These are phyloP conservation scores for Pulveroboletus ravenelii DNA, from an alignment of 768 basidiomycete species.

Conservation along the genomic window DNA sequence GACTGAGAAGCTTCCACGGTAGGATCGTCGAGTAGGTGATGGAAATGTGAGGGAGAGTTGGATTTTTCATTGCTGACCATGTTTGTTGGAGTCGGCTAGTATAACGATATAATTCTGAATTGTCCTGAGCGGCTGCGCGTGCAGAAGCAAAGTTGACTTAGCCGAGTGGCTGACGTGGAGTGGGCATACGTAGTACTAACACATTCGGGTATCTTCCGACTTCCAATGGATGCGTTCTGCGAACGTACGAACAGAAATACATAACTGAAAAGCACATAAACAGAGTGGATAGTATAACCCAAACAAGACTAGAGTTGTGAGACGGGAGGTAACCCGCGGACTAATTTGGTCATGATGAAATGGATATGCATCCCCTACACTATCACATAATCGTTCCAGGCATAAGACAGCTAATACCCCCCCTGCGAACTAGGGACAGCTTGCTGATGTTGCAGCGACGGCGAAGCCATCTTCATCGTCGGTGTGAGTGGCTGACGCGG, in stretches of 20 bases:
- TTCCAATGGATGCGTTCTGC: conserved; percentile 18
- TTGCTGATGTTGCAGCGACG: conserved; percentile 53
- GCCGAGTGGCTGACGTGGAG: background rate
- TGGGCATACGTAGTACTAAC: background rate
- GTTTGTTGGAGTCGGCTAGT: conserved; percentile 23
- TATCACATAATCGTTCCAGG: conserved; percentile 9
- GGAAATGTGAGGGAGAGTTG: background rate
- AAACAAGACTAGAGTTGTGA: conserved; percentile 26
- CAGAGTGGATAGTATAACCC: conserved; percentile 33
- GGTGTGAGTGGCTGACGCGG: conserved; percentile 48
- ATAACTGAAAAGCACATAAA: conserved; percentile 38
- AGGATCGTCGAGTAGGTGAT: conserved; percentile 1
- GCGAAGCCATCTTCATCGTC: conserved; percentile 50
- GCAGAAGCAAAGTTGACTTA: background rate
- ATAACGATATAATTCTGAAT: conserved; percentile 3
- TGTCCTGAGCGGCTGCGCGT: background rate
- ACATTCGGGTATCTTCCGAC: conserved; percentile 10
- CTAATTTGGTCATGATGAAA: conserved; percentile 7
- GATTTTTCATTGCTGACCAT: background rate
- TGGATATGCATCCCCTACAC: conserved; percentile 11
- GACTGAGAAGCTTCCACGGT: conserved; percentile 1
- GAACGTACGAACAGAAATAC: conserved; percentile 31
- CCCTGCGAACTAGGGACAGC: conserved; percentile 47
- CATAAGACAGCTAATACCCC: conserved; percentile 39
- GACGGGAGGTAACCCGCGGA: conserved; percentile 12